A percentile compares a stretch with the other conserved stretches of the same genome.
Conservation (phyloP, 2,329 filamentous ascomycete species). For the Penicillium psychrosexuale region DNA sequence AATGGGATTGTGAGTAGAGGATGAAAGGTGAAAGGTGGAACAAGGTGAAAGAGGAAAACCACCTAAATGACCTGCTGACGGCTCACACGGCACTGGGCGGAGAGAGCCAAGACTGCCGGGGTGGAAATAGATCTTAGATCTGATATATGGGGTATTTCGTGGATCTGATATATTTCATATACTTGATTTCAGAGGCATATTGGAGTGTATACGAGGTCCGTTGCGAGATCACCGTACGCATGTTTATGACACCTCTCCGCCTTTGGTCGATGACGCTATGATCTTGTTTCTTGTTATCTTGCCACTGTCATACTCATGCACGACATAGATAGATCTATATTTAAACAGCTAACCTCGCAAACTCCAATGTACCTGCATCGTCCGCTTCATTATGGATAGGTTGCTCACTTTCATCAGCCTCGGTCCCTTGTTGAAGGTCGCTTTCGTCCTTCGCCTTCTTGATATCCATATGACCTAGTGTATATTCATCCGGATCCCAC, state of each 20-base stretch:
- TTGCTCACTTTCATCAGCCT: background rate
- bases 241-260: background rate
- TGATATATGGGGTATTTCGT: background rate
- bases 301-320: background rate
- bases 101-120: conserved; percentile 7
- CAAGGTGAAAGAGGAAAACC: background rate
- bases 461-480: background rate
- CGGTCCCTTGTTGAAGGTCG: background rate
- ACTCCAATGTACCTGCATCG: background rate
- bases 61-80: conserved; percentile 2
- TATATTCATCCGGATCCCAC: background rate
- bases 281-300: background rate
- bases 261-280: conserved; percentile 5
- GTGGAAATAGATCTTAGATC: background rate
- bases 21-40: background rate
- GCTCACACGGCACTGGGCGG: conserved; percentile 10
- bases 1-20: background rate
- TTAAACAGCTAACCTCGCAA: background rate
- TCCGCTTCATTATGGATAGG: background rate
- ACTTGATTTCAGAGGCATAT: background rate
- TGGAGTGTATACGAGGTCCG: background rate
- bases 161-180: background rate
- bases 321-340: background rate
- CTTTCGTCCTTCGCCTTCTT: background rate
- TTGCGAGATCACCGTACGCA: too few relatives aligned